Conservation (phyloP, 371 early-diverging fungal genomes). For the Gilbertella persicaria region DNA sequence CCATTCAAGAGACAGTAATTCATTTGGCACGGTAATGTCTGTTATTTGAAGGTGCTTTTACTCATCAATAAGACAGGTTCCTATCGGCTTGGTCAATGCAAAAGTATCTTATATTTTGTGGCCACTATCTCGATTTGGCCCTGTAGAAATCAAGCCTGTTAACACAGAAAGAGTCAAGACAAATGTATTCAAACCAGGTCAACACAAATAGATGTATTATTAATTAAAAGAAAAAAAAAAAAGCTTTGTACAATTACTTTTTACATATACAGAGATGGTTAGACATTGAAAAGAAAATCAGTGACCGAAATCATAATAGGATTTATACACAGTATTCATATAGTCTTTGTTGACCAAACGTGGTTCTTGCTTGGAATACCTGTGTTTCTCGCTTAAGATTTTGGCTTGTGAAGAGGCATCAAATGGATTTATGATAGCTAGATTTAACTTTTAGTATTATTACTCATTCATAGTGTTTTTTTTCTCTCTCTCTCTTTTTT, state of each 20-base stretch:
- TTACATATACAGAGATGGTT: too few species aligned
- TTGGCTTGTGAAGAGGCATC: background rate
- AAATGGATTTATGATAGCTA: slow-evolving; percentile 1
- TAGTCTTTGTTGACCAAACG: background rate
- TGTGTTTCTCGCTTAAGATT: background rate
- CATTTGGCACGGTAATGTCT: slow-evolving; percentile 76
- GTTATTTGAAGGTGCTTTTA: too few species aligned
- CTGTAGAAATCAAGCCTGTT: slow-evolving; percentile 39
- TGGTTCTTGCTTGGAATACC: background rate
- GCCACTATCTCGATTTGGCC: slow-evolving; percentile 71
- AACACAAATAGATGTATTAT: background rate
- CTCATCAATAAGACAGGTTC: slow-evolving; percentile 45
- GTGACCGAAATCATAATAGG: background rate
- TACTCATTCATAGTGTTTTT: too few species aligned
- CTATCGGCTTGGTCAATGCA: slow-evolving; percentile 69
- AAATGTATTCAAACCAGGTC: slow-evolving; percentile 17
- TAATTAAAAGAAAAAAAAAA: too few species aligned
- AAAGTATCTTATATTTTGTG: slow-evolving; percentile 65
- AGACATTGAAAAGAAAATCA: too few species aligned
- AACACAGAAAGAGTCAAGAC: slow-evolving; percentile 31
- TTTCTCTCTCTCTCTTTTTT: background rate
- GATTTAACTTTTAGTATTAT: too few species aligned
- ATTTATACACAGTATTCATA: too few species aligned
- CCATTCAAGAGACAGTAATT: slow-evolving; percentile 84
- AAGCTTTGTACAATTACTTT: too few species aligned